Evolutionary conservation across 1,284 basidiomycete genomes (phyloP).

Genomic region (Schizophyllum commune): DNA sequence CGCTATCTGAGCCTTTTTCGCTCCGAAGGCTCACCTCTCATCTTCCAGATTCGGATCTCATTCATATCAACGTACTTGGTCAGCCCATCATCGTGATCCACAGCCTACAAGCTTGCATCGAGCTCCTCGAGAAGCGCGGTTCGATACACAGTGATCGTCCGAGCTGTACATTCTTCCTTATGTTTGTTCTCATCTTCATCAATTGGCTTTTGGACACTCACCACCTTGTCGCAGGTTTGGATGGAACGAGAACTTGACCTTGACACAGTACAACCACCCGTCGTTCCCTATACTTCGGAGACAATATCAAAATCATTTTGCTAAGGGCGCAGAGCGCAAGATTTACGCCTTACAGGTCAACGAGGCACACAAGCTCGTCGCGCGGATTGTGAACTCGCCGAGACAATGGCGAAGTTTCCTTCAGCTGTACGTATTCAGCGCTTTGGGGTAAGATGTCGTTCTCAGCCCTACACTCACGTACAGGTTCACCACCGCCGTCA

Average conservation of each 20-base stretch:
- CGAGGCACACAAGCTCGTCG: conserved; percentile 3
- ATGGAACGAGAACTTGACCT: conserved; percentile 2
- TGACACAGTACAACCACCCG: conserved; percentile 5
- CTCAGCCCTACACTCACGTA: neutral
- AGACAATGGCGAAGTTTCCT: neutral
- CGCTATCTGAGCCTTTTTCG: neutral
- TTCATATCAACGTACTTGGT: neutral
- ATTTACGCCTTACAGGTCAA: conserved; percentile 2
- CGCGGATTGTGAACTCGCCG: neutral
- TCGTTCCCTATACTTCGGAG: conserved; percentile 1
- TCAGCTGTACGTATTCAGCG: neutral
- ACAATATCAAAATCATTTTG: conserved; percentile 4
- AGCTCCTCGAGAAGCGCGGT: neutral
- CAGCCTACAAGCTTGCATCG: neutral
- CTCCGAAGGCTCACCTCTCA: neutral
- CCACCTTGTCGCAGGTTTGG: conserved; percentile 1
- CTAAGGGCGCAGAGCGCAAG: neutral
- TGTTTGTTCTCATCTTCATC: no score
- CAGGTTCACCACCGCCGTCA: conserved; percentile 19
- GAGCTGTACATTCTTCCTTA: neutral
- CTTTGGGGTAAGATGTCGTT: neutral
- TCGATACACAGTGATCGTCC: neutral
- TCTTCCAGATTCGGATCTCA: neutral
- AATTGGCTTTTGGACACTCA: conserved; percentile 1
- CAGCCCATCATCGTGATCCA: neutral